Evolutionary conservation across 2,329 filamentous ascomycete genomes (phyloP).

Genomic region (Epichloe sp.): DNA sequence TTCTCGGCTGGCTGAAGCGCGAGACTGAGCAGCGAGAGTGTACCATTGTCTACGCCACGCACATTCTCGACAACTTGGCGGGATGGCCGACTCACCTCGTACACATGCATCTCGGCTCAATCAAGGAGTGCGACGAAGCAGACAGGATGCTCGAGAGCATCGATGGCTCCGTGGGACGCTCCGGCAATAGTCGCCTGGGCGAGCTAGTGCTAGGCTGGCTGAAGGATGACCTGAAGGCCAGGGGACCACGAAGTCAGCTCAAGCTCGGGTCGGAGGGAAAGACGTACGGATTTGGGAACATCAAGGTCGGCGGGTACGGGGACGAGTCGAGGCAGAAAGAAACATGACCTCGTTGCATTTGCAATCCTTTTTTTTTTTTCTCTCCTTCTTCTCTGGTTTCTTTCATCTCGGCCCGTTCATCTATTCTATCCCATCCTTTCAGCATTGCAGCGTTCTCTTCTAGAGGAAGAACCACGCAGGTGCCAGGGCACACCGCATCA

Average conservation of each 20-base stretch:
- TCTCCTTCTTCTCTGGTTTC: neutral
- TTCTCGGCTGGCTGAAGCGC: slow-evolving; percentile 70
- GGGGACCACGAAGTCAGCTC: slow-evolving; percentile 59
- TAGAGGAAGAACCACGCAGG: neutral
- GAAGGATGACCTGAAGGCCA: slow-evolving; percentile 60
- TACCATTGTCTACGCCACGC: slow-evolving; percentile 94
- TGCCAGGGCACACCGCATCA: neutral
- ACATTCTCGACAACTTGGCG: slow-evolving; percentile 90
- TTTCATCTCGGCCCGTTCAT: neutral
- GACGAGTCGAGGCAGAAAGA: slow-evolving; percentile 34
- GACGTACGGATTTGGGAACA: slow-evolving; percentile 42
- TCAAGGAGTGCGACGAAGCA: slow-evolving; percentile 75
- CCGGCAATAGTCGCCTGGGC: slow-evolving; percentile 72
- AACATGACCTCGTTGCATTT: slow-evolving; percentile 8
- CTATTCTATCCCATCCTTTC: neutral
- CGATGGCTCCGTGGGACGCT: slow-evolving; percentile 20
- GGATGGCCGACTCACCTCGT: slow-evolving; percentile 92
- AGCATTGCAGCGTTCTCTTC: neutral
- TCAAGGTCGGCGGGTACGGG: slow-evolving; percentile 41
- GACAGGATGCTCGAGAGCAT: slow-evolving; percentile 51
- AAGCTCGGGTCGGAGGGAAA: slow-evolving; percentile 46
- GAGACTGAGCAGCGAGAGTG: slow-evolving; percentile 76
- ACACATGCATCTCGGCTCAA: slow-evolving; percentile 81
- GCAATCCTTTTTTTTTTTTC: neutral
- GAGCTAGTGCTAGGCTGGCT: slow-evolving; percentile 85